These are phyloP conservation scores for Skeletonema potamos DNA, from an alignment of 108 stramenopile species.

Conservation along the genomic window DNA sequence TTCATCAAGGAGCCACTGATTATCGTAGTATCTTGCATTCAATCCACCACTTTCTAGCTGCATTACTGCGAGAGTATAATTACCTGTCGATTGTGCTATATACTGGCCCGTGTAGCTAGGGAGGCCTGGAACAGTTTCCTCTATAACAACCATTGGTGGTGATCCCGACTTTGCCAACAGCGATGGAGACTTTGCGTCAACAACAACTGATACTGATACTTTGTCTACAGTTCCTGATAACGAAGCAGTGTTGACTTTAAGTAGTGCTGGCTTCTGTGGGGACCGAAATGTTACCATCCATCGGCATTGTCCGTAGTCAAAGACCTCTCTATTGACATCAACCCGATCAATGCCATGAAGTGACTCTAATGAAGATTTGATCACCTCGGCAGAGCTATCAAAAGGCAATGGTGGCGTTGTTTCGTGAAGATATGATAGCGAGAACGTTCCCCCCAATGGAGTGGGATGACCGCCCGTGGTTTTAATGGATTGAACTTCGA, in stretches of 20 bases:
- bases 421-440: slow-evolving; percentile 51
- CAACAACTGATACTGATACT: slow-evolving; percentile 5
- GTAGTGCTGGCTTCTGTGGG: slow-evolving; percentile 45
- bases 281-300: slow-evolving; percentile 81
- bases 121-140: slow-evolving; percentile 70
- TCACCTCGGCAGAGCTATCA: slow-evolving; percentile 61
- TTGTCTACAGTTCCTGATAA: slow-evolving; percentile 60
- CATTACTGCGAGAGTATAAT: slow-evolving; percentile 60
- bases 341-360: slow-evolving; percentile 57
- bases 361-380: slow-evolving; percentile 66
- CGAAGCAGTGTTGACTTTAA: slow-evolving; percentile 28
- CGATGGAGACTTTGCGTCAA: slow-evolving; percentile 25
- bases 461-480: slow-evolving; percentile 77
- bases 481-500: slow-evolving; percentile 59
- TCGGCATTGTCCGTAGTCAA: slow-evolving; percentile 42
- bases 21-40: slow-evolving; percentile 74
- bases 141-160: slow-evolving; percentile 44
- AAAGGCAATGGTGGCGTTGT: slow-evolving; percentile 49
- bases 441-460: slow-evolving; percentile 72
- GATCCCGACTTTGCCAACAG: slow-evolving; percentile 41
- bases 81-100: slow-evolving; percentile 51
- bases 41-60: slow-evolving; percentile 79
- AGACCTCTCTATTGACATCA: slow-evolving; percentile 47
- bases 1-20: slow-evolving; percentile 76
- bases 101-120: slow-evolving; percentile 79